Evolutionary conservation across 2,329 filamentous ascomycete genomes (phyloP).

Genomic region (Calycina herbarum): DNA sequence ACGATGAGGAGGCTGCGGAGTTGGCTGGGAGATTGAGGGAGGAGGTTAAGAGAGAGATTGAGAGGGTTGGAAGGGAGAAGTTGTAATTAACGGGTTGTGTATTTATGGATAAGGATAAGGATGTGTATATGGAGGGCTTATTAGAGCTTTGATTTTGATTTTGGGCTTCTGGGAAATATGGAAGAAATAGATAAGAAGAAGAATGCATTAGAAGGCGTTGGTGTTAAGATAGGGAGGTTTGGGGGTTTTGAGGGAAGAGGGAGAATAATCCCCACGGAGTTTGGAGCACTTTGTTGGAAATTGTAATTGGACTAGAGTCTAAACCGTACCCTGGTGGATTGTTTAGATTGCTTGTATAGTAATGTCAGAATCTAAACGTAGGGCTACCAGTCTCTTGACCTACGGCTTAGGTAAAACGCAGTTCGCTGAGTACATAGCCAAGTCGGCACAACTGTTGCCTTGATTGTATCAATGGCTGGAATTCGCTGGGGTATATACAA

Average conservation of each 20-base stretch:
- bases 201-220: constrained; percentile 7
- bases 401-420: too few relatives aligned
- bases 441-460: too few relatives aligned
- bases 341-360: not conserved
- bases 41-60: constrained; percentile 48
- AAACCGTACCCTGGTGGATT: not conserved
- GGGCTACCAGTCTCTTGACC: too few relatives aligned
- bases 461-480: too few relatives aligned
- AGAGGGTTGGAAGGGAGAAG: constrained; percentile 36
- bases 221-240: not conserved
- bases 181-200: not conserved
- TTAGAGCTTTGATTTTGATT: not conserved
- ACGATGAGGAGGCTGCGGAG: constrained; percentile 68
- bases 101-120: not conserved
- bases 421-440: too few relatives aligned
- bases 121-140: constrained; percentile 3
- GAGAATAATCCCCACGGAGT: not conserved
- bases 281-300: not conserved
- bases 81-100: constrained; percentile 18
- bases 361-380: not conserved
- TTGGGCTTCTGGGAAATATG: not conserved
- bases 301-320: not conserved
- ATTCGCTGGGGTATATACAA: too few relatives aligned
- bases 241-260: not conserved
- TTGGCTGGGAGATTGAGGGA: constrained; percentile 58